Evolutionary conservation across 2,329 filamentous ascomycete species (phyloP), one percentile per base, ranked within the genome.

Genomic region (Pyricularia pennisetigena): DNA sequence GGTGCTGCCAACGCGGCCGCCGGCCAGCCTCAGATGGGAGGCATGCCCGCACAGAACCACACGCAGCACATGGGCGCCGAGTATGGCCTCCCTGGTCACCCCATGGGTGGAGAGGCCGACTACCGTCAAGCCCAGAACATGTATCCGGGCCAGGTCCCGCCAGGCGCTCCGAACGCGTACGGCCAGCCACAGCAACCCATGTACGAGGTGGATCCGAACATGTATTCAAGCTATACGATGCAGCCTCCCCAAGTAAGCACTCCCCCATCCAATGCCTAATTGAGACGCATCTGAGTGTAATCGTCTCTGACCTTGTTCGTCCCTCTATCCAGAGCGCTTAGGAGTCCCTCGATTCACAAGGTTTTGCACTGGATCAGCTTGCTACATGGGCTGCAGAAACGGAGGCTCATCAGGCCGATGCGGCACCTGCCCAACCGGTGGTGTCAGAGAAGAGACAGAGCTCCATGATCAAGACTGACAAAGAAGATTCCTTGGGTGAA

Each of bases 141-240:
- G 87, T 97, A 97, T 76, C 84, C 90, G 32, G 89, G 88, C 68
- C 89, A 93, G 71, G 91, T 93, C 69, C 92, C 93, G 72, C 82
- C 89, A 16, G 90, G 91, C 65, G 87, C 90, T 14, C 84, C 87
- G 64, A 85, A 86, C 67, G 85, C 86, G 14, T 96, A 96, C 76
- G 91, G 89, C 16, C 92, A 95, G 74, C 86, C 90, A 64, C 90
- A 91, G 73, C 87, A 90, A 69, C 82, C 88, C 71, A 96, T 97
- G 85, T 97, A 93, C 75, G 89, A 90, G 68, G 89, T 94, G 78
- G 89, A 92, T 71, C 88, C 72, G 8, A 73, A 87, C 71, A 97
- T 97, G 84, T 98, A 98, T 72, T 86, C 86, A 57, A 97, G 96
- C 77, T 85, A 89, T 16, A 82, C 88, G 70, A 92, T 97, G 85